Base-by-base conservation (phyloP, 2,329 filamentous ascomycete species). In the Trichoderma aggressivum region DNA sequence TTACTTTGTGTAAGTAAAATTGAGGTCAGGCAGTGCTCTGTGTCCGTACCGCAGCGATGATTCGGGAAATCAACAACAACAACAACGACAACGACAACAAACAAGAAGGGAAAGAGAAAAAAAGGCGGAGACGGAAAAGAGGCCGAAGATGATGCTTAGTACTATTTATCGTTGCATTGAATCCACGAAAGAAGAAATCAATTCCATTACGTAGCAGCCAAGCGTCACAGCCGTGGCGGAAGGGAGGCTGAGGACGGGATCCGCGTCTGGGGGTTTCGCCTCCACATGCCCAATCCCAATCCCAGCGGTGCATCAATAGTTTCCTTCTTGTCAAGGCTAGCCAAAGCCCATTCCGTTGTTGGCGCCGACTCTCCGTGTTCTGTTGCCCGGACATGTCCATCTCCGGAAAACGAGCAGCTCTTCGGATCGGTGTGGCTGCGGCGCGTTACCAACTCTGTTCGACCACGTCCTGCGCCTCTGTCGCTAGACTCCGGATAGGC, bases 181-280 rank as follows among this genome's bases (percentile, higher is more conserved):
- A n/a, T 34, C 32, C 30, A 60, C 12, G 21, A 59, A 18, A 12
- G 14, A 39, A 60, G 21, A 21, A 7, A 36, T 47, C 50, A 26
- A 58, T 55, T 61, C 56, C 55, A 69, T 69, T 69, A 69, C 66
- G 66, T 69, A 69, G 66, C 65, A 21, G 65, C 65, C 65, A 26
- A 53, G 65, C 24, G 63, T 66, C 63, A 18, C 63, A 66, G 63
- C 63, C 50, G 63, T 18, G 63, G 56, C 63, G 50, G 43, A 58
- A 66, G 63, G 63, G 63, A 66, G 63, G 53, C 47, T 36, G 30
- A 43, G 50, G n/a, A n/a, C n/a, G n/a, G n/a, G 63, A 66, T 66
- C 63, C 63, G 63, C 63, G 50, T 43, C 63, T 58, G 63, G 63
- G 63, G 63, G 43, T 34, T 56, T 56, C 63, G 63, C 63, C 24